Evolutionary conservation across 352 stramenopile species (phyloP).

Genomic region (Aphanomyces cochlioides): DNA sequence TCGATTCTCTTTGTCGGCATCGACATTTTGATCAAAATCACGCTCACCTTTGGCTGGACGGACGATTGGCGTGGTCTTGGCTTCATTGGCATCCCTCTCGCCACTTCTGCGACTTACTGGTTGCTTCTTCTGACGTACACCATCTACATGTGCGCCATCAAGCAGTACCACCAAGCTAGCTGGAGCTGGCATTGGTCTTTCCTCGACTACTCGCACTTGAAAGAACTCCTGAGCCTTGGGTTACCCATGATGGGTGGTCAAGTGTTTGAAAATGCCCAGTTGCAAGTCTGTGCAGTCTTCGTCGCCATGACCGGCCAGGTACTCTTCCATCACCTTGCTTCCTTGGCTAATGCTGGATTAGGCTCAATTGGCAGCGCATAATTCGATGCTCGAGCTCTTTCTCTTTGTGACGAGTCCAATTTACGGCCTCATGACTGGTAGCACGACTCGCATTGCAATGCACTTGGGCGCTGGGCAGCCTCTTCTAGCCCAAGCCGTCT

Average conservation of each 20-base stretch:
- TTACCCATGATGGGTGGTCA: constrained; percentile 53
- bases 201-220: constrained; percentile 43
- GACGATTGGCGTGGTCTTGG: constrained; percentile 40
- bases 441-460: constrained; percentile 57
- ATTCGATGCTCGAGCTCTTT: constrained; percentile 85
- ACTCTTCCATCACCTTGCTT: not conserved
- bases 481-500: constrained; percentile 53
- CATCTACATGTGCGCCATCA: constrained; percentile 67
- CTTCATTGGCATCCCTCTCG: constrained; percentile 74
- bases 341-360: not conserved
- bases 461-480: constrained; percentile 55
- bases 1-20: not conserved
- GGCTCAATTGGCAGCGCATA: constrained; percentile 70
- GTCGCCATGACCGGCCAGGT: constrained; percentile 57
- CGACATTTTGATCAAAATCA: not conserved
- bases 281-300: constrained; percentile 75
- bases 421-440: constrained; percentile 61
- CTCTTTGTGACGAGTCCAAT: constrained; percentile 74
- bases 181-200: constrained; percentile 54
- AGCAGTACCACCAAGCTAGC: constrained; percentile 44
- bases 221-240: constrained; percentile 50
- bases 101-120: constrained; percentile 57
- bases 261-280: constrained; percentile 76
- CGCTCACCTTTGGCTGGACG: not conserved
- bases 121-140: constrained; percentile 51